Evolutionary conservation across 2,329 filamentous ascomycete species (phyloP).

Genomic region (Dothideomycetidae sp.): DNA sequence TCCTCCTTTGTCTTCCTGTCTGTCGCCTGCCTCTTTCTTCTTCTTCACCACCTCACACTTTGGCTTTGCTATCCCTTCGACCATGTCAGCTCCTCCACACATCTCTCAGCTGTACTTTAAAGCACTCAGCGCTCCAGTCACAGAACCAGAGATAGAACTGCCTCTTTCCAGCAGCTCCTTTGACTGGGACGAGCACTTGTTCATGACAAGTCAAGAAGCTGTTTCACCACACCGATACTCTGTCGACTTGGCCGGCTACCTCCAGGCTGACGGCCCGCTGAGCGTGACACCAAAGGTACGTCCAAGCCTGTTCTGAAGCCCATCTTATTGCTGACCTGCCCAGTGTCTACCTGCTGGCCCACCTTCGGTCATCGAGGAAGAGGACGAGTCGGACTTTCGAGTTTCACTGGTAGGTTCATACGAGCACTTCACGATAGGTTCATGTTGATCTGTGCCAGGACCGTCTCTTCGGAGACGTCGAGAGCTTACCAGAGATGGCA

Average conservation of each 20-base stretch:
- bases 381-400: slow-evolving; percentile 7
- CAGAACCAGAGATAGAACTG: background rate
- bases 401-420: slow-evolving; percentile 3
- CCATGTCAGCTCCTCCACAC: slow-evolving; percentile 5
- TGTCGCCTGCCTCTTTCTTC: no score
- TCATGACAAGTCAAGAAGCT: slow-evolving; percentile 4
- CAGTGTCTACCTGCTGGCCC: background rate
- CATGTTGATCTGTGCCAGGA: no score
- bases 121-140: background rate
- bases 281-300: background rate
- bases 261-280: slow-evolving; percentile 11
- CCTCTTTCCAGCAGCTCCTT: background rate
- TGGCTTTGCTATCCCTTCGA: no score
- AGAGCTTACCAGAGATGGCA: background rate
- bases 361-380: background rate
- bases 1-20: no score
- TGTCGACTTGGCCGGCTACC: slow-evolving; percentile 14
- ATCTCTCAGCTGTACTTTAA: slow-evolving; percentile 4
- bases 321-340: background rate
- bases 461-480: slow-evolving; percentile 4
- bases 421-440: no score
- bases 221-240: slow-evolving; percentile 11
- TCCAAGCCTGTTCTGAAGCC: background rate
- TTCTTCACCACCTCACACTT: no score
- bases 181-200: slow-evolving; percentile 3